A percentile compares a stretch with the other conserved stretches of the same genome.
Evolutionary conservation across 306 rosid species (phyloP).

Genomic region (Vicia faba): DNA sequence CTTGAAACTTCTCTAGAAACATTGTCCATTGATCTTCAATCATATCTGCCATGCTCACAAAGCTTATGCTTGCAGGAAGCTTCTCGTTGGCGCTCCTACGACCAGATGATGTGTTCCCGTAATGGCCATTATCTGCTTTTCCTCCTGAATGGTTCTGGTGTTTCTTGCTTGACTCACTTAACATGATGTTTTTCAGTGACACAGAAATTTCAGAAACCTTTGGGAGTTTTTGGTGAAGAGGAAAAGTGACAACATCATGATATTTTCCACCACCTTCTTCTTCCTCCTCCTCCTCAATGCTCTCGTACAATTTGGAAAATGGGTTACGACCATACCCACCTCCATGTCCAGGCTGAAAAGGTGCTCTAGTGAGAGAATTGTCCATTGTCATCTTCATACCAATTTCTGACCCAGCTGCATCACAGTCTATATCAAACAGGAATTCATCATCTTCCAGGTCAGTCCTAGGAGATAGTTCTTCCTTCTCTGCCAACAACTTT

Average conservation of each 20-base stretch:
- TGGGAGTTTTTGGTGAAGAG: constrained; percentile 42
- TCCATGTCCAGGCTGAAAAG: constrained; percentile 51
- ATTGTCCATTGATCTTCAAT: constrained; percentile 69
- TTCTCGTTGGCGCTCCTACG: constrained; percentile 93
- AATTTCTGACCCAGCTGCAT: constrained; percentile 51
- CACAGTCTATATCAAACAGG: constrained; percentile 73
- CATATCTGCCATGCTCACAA: constrained; percentile 86
- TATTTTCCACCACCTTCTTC: constrained; percentile 60
- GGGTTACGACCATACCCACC: constrained; percentile 52
- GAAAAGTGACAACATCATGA: constrained; percentile 39
- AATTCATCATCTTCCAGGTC: constrained; percentile 59
- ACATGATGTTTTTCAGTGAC: constrained; percentile 61
- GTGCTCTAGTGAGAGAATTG: constrained; percentile 43
- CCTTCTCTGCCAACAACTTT: constrained; percentile 70
- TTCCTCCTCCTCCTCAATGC: constrained; percentile 80
- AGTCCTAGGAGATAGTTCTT: constrained; percentile 59
- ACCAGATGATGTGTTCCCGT: constrained; percentile 65
- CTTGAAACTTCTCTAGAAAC: constrained; percentile 82
- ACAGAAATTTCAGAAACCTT: constrained; percentile 57
- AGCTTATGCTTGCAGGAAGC: constrained; percentile 81
- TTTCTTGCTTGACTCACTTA: constrained; percentile 61
- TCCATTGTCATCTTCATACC: constrained; percentile 43
- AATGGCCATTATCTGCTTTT: constrained; percentile 59
- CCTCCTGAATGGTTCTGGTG: constrained; percentile 50
- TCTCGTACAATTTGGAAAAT: constrained; percentile 77